phyloP scores from a whole-genome alignment of 2,329 filamentous ascomycete species.

The Trichoderma afroharzianum region DNA sequence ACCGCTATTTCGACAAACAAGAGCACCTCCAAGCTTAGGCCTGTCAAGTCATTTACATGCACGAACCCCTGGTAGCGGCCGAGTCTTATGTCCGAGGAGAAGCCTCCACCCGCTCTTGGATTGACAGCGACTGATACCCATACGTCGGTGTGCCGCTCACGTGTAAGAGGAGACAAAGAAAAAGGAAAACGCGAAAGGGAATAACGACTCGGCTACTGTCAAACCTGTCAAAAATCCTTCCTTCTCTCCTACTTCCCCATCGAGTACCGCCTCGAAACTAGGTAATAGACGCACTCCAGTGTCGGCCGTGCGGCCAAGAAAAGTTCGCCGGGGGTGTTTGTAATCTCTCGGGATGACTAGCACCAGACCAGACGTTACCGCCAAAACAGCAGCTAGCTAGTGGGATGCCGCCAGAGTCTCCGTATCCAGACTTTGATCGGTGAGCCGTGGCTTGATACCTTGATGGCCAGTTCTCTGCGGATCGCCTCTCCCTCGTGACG shows the following conservation, averaged over 20 bases:
- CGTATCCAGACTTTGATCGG: not conserved
- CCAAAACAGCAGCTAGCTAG: not conserved
- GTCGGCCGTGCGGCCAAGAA: not conserved
- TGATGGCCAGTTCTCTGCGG: constrained; percentile 10
- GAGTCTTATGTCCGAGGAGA: constrained; percentile 7
- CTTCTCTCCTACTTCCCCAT: not conserved
- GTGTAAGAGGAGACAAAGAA: not conserved
- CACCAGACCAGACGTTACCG: not conserved
- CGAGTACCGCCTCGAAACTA: not conserved
- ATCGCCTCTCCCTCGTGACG: constrained; percentile 6
- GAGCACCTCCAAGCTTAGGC: not conserved
- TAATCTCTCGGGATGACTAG: not conserved
- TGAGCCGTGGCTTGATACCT: constrained; percentile 1
- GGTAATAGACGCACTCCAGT: not conserved
- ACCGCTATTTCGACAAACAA: constrained; percentile 12
- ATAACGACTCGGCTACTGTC: not conserved
- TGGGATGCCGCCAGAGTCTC: not conserved
- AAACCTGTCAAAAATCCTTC: not conserved
- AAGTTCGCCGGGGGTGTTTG: not conserved
- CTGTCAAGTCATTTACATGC: not conserved
- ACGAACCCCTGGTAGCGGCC: constrained; percentile 9
- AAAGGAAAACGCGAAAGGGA: not conserved
- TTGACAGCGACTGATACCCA: not conserved
- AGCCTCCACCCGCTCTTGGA: not conserved
- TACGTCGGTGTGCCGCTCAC: not conserved